Percentiles rank a stretch among this genome's conserved stretches.
Conservation (phyloP, 345 rosid species). For the Corchorus capsularis region DNA sequence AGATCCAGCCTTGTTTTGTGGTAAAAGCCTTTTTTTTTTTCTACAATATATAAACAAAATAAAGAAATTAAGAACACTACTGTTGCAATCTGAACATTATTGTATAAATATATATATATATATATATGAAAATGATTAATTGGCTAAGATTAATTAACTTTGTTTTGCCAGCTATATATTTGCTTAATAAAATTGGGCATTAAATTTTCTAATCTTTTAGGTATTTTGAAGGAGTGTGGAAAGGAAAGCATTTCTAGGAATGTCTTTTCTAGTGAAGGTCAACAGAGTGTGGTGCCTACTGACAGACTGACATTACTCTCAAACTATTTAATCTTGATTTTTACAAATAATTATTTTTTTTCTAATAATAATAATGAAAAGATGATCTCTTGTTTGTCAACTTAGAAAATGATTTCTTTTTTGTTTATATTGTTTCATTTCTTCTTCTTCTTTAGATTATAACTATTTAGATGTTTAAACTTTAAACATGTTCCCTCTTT, state of each 20-base stretch:
- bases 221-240: constrained; percentile 16
- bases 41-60: background rate
- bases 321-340: background rate
- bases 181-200: constrained; percentile 1
- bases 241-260: constrained; percentile 27
- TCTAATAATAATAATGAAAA: background rate
- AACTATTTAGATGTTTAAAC: no score
- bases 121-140: background rate
- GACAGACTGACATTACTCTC: constrained; percentile 21
- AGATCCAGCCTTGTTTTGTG: constrained; percentile 21
- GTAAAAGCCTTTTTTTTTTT: background rate
- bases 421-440: background rate
- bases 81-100: constrained; percentile 21
- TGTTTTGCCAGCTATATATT: constrained; percentile 18
- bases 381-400: background rate
- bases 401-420: background rate
- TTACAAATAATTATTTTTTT: background rate
- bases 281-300: constrained; percentile 40
- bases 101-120: background rate
- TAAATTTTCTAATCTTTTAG: no score
- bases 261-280: constrained; percentile 48
- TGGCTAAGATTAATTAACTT: background rate
- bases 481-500: no score
- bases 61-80: background rate
- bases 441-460: background rate